Evolutionary conservation across 2,329 filamentous ascomycete species (phyloP).

Genomic region (Xylaria sp.): DNA sequence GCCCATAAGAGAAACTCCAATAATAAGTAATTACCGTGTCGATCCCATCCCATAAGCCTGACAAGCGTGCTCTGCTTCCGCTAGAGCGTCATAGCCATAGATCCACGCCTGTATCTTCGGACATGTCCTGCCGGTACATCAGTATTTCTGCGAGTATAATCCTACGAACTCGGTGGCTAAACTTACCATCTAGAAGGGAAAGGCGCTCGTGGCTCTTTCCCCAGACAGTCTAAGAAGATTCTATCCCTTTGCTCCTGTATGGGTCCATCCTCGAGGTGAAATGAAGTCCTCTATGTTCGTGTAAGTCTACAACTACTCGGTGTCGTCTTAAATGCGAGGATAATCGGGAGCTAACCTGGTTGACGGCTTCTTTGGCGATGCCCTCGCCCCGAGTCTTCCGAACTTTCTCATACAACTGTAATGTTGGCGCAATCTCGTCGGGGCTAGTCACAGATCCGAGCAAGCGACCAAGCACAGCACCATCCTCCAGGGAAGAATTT

Average conservation of each 20-base stretch:
- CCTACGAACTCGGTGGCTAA: background rate
- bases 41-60: too few relatives aligned
- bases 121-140: slow-evolving; percentile 27
- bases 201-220: slow-evolving; percentile 1
- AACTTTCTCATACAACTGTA: slow-evolving; percentile 28
- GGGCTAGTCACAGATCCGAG: slow-evolving; percentile 28
- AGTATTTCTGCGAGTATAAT: background rate
- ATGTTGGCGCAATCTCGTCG: slow-evolving; percentile 21
- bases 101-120: slow-evolving; percentile 31
- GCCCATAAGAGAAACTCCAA: too few relatives aligned
- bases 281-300: background rate
- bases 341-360: slow-evolving; percentile 21
- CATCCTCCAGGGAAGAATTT: slow-evolving; percentile 33
- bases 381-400: slow-evolving; percentile 30
- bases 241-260: slow-evolving; percentile 1
- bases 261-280: slow-evolving; percentile 3
- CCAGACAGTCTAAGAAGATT: background rate
- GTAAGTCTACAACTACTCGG: background rate
- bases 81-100: slow-evolving; percentile 29
- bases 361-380: slow-evolving; percentile 30
- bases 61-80: background rate
- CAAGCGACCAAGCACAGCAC: slow-evolving; percentile 30
- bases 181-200: slow-evolving; percentile 31
- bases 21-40: too few relatives aligned
- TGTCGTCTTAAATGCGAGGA: background rate